A percentile compares a stretch with the other conserved stretches of the same genome.
Evolutionary conservation across 2,329 filamentous ascomycete species (phyloP).

Genomic region (Phialemonium atrogriseum): DNA sequence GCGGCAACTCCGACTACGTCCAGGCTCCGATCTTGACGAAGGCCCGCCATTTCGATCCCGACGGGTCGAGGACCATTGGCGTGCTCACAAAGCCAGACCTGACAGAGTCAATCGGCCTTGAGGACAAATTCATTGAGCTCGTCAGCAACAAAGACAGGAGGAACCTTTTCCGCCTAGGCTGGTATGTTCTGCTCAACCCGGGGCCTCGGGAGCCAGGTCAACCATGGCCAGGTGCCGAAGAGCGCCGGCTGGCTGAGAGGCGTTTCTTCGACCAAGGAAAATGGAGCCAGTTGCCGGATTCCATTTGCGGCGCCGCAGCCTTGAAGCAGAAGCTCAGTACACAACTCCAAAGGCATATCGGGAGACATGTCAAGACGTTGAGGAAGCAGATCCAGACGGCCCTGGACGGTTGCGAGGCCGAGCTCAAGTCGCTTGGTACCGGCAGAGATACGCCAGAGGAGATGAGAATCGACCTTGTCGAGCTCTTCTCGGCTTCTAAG

Average conservation of each 20-base stretch:
- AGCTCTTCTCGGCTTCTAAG: slow-evolving; percentile 43
- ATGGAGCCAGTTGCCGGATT: slow-evolving; percentile 37
- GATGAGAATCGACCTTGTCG: slow-evolving; percentile 45
- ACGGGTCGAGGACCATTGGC: slow-evolving; percentile 39
- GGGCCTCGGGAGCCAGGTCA: slow-evolving; percentile 33
- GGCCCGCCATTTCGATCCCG: slow-evolving; percentile 40
- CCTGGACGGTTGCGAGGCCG: slow-evolving; percentile 37
- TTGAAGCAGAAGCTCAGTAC: slow-evolving; percentile 39
- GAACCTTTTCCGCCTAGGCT: slow-evolving; percentile 42
- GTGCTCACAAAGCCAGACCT: slow-evolving; percentile 46
- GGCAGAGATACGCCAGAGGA: slow-evolving; percentile 44
- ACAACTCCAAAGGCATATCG: slow-evolving; percentile 43
- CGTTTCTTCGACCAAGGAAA: slow-evolving; percentile 42
- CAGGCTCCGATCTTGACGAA: slow-evolving; percentile 43
- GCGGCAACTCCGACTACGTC: slow-evolving; percentile 46
- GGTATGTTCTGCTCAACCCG: slow-evolving; percentile 43
- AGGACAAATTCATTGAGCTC: slow-evolving; percentile 46
- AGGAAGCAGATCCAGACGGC: slow-evolving; percentile 42
- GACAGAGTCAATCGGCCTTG: slow-evolving; percentile 42
- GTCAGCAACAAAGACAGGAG: slow-evolving; percentile 40
- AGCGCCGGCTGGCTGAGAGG: slow-evolving; percentile 33
- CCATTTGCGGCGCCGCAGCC: slow-evolving; percentile 37
- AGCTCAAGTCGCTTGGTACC: slow-evolving; percentile 40
- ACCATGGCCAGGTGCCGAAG: slow-evolving; percentile 31
- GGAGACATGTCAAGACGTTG: slow-evolving; percentile 40